A percentile compares a stretch with the other conserved stretches of the same genome.
These are phyloP conservation scores for Elsinoe batatas DNA, from an alignment of 2,329 filamentous ascomycete species.

Conservation along the genomic window DNA sequence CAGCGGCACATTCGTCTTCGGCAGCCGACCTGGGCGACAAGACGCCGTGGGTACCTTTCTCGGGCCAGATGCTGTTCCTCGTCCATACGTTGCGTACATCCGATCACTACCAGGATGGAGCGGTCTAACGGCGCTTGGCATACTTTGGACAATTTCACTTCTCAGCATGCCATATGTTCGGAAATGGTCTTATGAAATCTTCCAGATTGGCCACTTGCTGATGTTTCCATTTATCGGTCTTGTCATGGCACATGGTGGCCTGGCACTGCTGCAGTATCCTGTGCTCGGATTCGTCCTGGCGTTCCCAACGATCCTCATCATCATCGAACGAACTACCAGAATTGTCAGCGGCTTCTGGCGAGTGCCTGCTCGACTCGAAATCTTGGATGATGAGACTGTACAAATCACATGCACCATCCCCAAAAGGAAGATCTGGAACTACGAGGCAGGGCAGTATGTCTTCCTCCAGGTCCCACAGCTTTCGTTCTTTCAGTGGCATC, in stretches of 20 bases:
- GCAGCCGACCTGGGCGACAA: constrained; percentile 37
- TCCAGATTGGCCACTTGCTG: constrained; percentile 47
- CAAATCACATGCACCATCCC: constrained; percentile 42
- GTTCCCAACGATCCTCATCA: constrained; percentile 42
- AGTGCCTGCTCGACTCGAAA: constrained; percentile 39
- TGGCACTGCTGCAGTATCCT: constrained; percentile 42
- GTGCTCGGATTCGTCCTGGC: constrained; percentile 50
- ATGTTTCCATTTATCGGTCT: constrained; percentile 51
- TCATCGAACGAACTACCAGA: constrained; percentile 41
- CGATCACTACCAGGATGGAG: constrained; percentile 41
- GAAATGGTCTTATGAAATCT: constrained; percentile 46
- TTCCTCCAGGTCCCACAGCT: constrained; percentile 46
- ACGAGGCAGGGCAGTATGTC: constrained; percentile 49
- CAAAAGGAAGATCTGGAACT: constrained; percentile 41
- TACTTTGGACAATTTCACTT: constrained; percentile 42
- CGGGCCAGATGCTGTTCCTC: constrained; percentile 35
- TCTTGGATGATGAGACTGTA: constrained; percentile 46
- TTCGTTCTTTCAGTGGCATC: constrained; percentile 50
- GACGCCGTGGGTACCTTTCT: constrained; percentile 36
- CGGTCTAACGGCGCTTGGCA: constrained; percentile 39
- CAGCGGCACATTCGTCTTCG: constrained; percentile 43
- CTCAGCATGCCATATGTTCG: constrained; percentile 44
- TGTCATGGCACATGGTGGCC: constrained; percentile 46
- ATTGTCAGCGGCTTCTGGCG: constrained; percentile 39
- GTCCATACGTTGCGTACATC: constrained; percentile 40